These are phyloP conservation scores for Geotrichum candidum DNA, from an alignment of 1,139 yeast genomes.

Conservation along the genomic window DNA sequence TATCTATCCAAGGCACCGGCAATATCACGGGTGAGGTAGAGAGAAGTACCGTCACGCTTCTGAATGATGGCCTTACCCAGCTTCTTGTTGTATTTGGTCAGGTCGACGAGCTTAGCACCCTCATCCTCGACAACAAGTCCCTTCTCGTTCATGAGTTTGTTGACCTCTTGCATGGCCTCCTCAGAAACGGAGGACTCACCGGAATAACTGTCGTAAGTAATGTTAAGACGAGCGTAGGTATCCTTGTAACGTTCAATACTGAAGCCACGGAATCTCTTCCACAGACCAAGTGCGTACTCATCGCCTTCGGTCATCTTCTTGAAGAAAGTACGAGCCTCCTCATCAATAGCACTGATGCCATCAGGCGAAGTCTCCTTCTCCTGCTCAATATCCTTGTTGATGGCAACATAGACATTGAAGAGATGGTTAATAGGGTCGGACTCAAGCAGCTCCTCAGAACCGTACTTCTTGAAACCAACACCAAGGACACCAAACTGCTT, in stretches of 20 bases:
- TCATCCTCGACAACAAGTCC: conserved; percentile 77
- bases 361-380: conserved; percentile 59
- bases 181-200: conserved; percentile 94
- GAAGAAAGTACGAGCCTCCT: conserved; percentile 82
- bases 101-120: conserved; percentile 87
- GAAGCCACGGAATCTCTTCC: conserved; percentile 86
- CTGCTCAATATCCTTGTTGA: conserved; percentile 69
- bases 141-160: conserved; percentile 56
- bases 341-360: conserved; percentile 51
- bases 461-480: conserved; percentile 82
- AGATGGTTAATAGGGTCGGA: conserved; percentile 89
- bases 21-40: conserved; percentile 92
- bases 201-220: conserved; percentile 77
- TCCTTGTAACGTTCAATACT: conserved; percentile 80
- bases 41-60: conserved; percentile 92
- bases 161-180: conserved; percentile 63
- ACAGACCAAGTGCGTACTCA: conserved; percentile 64
- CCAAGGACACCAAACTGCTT: conserved; percentile 96
- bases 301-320: conserved; percentile 93
- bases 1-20: conserved; percentile 95
- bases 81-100: conserved; percentile 81
- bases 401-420: conserved; percentile 86
- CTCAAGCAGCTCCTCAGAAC: conserved; percentile 64
- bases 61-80: conserved; percentile 91
- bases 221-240: conserved; percentile 89